Evolutionary conservation across 208 protist genomes (phyloP).

Genomic region (Leishmania aethiopica): DNA sequence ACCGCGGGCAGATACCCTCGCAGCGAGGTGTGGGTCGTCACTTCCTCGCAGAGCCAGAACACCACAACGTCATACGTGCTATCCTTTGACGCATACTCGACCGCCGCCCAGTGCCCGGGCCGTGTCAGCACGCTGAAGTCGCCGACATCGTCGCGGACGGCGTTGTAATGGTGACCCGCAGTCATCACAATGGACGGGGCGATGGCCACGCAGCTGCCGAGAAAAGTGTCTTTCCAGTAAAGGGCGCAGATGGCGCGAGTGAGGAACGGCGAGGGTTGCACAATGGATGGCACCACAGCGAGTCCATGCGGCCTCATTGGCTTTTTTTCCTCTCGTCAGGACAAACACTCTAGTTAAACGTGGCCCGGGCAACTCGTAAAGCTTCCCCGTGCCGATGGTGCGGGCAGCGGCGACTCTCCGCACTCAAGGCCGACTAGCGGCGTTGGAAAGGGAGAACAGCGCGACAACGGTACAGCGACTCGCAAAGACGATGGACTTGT

Average conservation of each 20-base stretch:
- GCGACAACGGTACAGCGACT: background rate
- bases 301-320: slow-evolving; percentile 59
- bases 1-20: slow-evolving; percentile 68
- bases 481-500: too few relatives aligned
- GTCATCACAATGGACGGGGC: slow-evolving; percentile 57
- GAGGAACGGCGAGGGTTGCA: slow-evolving; percentile 37
- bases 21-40: slow-evolving; percentile 40
- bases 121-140: slow-evolving; percentile 70
- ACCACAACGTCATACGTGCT: slow-evolving; percentile 63
- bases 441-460: background rate
- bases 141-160: slow-evolving; percentile 72
- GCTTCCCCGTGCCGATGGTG: background rate
- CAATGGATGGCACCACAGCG: slow-evolving; percentile 36
- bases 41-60: slow-evolving; percentile 57
- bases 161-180: slow-evolving; percentile 85
- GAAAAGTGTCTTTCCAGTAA: slow-evolving; percentile 73
- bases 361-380: background rate
- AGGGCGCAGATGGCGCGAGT: slow-evolving; percentile 63
- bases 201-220: slow-evolving; percentile 83
- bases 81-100: slow-evolving; percentile 72
- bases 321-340: too few relatives aligned
- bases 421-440: background rate
- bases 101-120: slow-evolving; percentile 35
- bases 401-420: background rate
- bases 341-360: background rate